These are phyloP conservation scores for Nannochloris sp. DNA, from an alignment of 139 green algal genomes.

Conservation along the genomic window DNA sequence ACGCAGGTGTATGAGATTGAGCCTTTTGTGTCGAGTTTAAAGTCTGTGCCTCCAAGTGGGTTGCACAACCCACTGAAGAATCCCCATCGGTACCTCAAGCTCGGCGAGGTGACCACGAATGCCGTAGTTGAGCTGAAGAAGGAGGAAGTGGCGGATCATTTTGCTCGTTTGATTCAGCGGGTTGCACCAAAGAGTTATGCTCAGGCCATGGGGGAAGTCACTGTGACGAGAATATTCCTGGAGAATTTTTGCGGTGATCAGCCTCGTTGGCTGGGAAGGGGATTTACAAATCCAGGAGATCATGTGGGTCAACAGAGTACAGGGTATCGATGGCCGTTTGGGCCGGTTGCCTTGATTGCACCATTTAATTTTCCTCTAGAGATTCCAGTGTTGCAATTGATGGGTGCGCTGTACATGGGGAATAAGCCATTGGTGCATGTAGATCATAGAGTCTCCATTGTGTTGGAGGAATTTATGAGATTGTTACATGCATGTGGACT, in stretches of 20 bases:
- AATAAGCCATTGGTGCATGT: conserved; percentile 92
- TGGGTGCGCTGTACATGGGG: conserved; percentile 97
- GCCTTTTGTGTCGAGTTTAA: conserved; percentile 69
- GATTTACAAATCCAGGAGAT: conserved; percentile 80
- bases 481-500: conserved; percentile 86
- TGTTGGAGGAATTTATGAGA: conserved; percentile 87
- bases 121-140: conserved; percentile 64
- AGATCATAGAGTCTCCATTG: conserved; percentile 82
- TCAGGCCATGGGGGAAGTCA: conserved; percentile 78
- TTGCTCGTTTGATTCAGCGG: conserved; percentile 82
- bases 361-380: conserved; percentile 99
- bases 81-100: conserved; percentile 82
- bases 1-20: conserved; percentile 49
- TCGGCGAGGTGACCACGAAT: conserved; percentile 68
- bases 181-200: conserved; percentile 73
- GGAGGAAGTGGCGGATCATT: conserved; percentile 71
- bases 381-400: conserved; percentile 94
- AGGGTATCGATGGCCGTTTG: conserved; percentile 84
- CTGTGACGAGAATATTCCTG: conserved; percentile 81
- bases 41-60: conserved; percentile 66
- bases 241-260: conserved; percentile 96
- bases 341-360: conserved; percentile 82
- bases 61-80: conserved; percentile 92
- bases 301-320: conserved; percentile 76
- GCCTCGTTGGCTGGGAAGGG: conserved; percentile 72